Conservation (phyloP, 2,329 filamentous ascomycete genomes). For the Pyrenochaeta sp. region DNA sequence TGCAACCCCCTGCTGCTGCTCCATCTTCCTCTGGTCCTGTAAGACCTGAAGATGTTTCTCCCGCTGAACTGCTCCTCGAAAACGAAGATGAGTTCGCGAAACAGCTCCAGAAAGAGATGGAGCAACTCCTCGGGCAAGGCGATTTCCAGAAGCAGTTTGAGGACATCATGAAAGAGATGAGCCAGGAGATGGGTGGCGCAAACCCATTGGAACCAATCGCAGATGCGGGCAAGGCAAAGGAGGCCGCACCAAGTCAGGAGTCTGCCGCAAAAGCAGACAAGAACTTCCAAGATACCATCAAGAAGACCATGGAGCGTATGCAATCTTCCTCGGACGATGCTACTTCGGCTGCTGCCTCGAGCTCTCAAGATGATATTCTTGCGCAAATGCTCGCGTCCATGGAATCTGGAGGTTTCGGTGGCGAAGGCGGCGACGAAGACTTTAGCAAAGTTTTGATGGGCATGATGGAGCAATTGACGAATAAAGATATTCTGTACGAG, state of each 20-base stretch:
- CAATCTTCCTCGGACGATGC: constrained; percentile 86
- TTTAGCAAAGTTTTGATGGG: constrained; percentile 94
- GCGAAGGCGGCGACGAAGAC: constrained; percentile 74
- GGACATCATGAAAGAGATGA: constrained; percentile 75
- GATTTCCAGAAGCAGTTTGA: constrained; percentile 84
- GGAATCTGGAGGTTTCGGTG: constrained; percentile 66
- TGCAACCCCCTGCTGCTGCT: constrained; percentile 42
- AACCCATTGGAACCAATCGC: constrained; percentile 27
- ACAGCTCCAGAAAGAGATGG: constrained; percentile 90
- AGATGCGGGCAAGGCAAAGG: constrained; percentile 13
- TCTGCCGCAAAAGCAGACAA: constrained; percentile 61
- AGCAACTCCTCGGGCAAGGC: constrained; percentile 74
- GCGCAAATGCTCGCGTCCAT: constrained; percentile 93
- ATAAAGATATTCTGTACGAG: constrained; percentile 97
- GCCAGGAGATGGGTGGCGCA: constrained; percentile 44
- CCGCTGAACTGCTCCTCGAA: constrained; percentile 38
- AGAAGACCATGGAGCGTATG: constrained; percentile 95
- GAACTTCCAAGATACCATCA: constrained; percentile 90
- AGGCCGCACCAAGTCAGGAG: constrained; percentile 10
- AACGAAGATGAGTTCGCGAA: constrained; percentile 77
- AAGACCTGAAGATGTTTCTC: constrained; percentile 43
- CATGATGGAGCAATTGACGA: constrained; percentile 99
- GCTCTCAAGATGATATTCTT: constrained; percentile 75
- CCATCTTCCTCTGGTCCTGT: constrained; percentile 50
- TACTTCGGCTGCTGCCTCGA: constrained; percentile 74